Percentiles rank a stretch among this genome's conserved stretches.
Conservation (phyloP, 768 basidiomycete genomes). For the Serendipita sp. region DNA sequence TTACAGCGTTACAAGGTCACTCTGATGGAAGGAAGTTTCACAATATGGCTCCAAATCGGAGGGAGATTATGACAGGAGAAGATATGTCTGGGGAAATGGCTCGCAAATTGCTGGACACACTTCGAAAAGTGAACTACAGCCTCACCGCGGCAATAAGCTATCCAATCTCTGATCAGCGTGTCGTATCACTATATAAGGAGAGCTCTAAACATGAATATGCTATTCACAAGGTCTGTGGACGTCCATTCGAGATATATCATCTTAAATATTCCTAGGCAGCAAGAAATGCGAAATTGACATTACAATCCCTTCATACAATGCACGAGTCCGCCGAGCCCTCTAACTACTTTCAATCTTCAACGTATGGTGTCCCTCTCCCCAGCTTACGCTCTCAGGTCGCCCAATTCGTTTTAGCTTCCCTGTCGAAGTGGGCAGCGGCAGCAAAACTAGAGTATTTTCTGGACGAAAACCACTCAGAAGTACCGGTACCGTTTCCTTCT, state of each 20-base stretch:
- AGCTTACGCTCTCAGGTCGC: background rate
- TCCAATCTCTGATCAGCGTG: background rate
- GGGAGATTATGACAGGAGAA: background rate
- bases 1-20: no score
- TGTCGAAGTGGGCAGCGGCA: background rate
- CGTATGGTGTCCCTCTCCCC: background rate
- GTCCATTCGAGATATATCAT: background rate
- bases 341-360: background rate
- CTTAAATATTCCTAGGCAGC: background rate
- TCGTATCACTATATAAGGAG: background rate
- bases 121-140: background rate
- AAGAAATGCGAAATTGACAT: background rate
- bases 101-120: background rate
- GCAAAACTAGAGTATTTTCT: slow-evolving; percentile 1
- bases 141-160: background rate
- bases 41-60: background rate
- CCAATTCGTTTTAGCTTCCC: background rate
- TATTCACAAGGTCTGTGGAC: background rate
- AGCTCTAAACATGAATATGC: background rate
- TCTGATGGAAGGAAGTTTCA: background rate
- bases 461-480: background rate
- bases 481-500: background rate
- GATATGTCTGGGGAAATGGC: background rate
- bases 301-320: background rate
- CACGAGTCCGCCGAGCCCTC: background rate